Base-by-base conservation (phyloP, 352 stramenopile genomes). In the Bremia lactucae region DNA sequence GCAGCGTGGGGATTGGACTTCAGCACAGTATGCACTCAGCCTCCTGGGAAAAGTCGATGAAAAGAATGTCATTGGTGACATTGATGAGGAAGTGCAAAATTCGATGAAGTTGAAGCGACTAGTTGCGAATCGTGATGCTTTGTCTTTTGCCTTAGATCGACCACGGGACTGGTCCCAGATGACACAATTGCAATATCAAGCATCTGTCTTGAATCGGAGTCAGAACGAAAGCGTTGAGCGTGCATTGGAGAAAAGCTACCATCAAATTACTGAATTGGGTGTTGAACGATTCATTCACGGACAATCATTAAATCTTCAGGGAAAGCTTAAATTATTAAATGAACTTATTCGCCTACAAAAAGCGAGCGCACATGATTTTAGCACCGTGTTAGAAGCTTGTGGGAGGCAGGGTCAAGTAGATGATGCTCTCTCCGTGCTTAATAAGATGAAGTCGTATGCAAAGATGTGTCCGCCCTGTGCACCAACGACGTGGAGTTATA, bases 1-100 rank as follows among this genome's bases (percentile, higher is more conserved):
- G 4, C 55, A 76, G 15, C 41, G 42, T 22, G 38, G 35, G 2
- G 45, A 72, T 15, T 84, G 68, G 71, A 46, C 52, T n/a, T 62
- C 40, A 13, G 49, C 59, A n/a, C 44, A 59, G 3, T 46, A 59
- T 11, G 29, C 20, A 10, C 20, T 60, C 5, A 39, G 33, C 9
- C 33, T 64, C 21, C 19, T 38, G 7, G 28, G 28, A 18, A 52
- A 24, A 5, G 42, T 15, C 2, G n/a, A 51, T 18, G 34, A 54
- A 19, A 6, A 29, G 11, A 9, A 41, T 1, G 16, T 29, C 9
- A 6, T 21, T 50, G 9, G n/a, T 24, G 22, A 38, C 16, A 38
- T 2, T 41, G 41, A 16, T 4, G 54, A 7, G 21, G 14, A 37
- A 19, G 22, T 39, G 15, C 37, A 43, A 23, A 18, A 58, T 6